A percentile compares a stretch with the other conserved stretches of the same genome.
These are phyloP conservation scores for Phallus indusiatus DNA, from an alignment of 768 basidiomycete genomes.

Conservation along the genomic window DNA sequence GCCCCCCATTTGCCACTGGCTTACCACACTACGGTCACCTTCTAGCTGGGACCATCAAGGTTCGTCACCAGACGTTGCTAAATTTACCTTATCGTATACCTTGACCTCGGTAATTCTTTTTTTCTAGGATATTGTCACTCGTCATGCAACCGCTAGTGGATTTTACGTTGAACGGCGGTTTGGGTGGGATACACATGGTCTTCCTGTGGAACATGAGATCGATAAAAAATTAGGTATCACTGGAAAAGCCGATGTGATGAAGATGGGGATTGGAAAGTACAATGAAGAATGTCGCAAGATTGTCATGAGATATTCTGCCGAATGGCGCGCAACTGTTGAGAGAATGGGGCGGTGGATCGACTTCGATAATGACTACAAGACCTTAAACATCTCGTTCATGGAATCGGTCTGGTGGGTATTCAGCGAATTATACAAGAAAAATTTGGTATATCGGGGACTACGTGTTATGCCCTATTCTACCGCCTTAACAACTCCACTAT, in stretches of 20 bases:
- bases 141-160: constrained; percentile 89
- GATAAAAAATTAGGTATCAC: constrained; percentile 93
- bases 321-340: constrained; percentile 93
- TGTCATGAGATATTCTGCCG: constrained; percentile 92
- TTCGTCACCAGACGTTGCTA: constrained; percentile 21
- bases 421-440: constrained; percentile 84
- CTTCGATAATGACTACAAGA: constrained; percentile 99
- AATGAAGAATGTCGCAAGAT: constrained; percentile 94
- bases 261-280: constrained; percentile 95
- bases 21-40: constrained; percentile 94
- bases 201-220: constrained; percentile 98
- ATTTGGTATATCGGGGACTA: constrained; percentile 85
- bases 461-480: constrained; percentile 98
- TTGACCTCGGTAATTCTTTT: neutral
- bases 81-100: neutral
- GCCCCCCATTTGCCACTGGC: constrained; percentile 95
- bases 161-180: constrained; percentile 89
- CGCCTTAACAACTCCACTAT: constrained; percentile 89
- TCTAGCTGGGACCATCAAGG: constrained; percentile 89
- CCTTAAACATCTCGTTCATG: constrained; percentile 89
- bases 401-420: constrained; percentile 99
- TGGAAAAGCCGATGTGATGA: constrained; percentile 85
- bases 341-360: constrained; percentile 99
- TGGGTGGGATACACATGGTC: constrained; percentile 98
- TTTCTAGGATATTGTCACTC: constrained; percentile 87